phyloP scores from a whole-genome alignment of 2,329 filamentous ascomycete species.

The Colletotrichum salicis region DNA sequence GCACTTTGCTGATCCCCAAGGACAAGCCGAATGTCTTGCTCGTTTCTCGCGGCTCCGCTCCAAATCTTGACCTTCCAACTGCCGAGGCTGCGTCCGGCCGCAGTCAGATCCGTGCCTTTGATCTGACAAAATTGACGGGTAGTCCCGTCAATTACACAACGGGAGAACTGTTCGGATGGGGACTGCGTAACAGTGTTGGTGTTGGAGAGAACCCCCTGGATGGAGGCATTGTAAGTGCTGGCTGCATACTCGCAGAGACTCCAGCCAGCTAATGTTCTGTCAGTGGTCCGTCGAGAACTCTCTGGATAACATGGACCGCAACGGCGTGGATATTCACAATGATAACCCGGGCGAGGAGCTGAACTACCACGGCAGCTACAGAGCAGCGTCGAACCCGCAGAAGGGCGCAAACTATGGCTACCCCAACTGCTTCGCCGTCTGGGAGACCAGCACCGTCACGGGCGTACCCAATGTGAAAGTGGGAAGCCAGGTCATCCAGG shows the following conservation, averaged over 20 bases:
- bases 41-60: slow-evolving; percentile 72
- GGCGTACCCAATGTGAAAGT: slow-evolving; percentile 51
- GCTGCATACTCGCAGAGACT: no score
- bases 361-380: slow-evolving; percentile 75
- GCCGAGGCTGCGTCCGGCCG: slow-evolving; percentile 64
- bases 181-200: slow-evolving; percentile 77
- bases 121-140: slow-evolving; percentile 46
- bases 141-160: slow-evolving; percentile 57
- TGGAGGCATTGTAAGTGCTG: slow-evolving; percentile 54
- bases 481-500: slow-evolving; percentile 61
- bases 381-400: slow-evolving; percentile 44
- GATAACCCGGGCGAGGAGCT: slow-evolving; percentile 80
- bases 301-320: slow-evolving; percentile 70
- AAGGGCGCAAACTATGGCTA: slow-evolving; percentile 43
- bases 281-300: slow-evolving; percentile 75
- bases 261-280: neutral
- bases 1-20: slow-evolving; percentile 72
- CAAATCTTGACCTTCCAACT: slow-evolving; percentile 70
- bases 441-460: slow-evolving; percentile 61
- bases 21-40: slow-evolving; percentile 67
- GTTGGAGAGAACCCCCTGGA: slow-evolving; percentile 68
- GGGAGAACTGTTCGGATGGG: slow-evolving; percentile 70
- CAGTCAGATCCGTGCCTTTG: slow-evolving; percentile 72
- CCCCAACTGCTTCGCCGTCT: slow-evolving; percentile 67
- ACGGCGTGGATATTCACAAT: slow-evolving; percentile 68